Evolutionary conservation across 2,329 filamentous ascomycete species (phyloP), one percentile per base, ranked within the genome.

Genomic region (Penicillium brevicompactum): DNA sequence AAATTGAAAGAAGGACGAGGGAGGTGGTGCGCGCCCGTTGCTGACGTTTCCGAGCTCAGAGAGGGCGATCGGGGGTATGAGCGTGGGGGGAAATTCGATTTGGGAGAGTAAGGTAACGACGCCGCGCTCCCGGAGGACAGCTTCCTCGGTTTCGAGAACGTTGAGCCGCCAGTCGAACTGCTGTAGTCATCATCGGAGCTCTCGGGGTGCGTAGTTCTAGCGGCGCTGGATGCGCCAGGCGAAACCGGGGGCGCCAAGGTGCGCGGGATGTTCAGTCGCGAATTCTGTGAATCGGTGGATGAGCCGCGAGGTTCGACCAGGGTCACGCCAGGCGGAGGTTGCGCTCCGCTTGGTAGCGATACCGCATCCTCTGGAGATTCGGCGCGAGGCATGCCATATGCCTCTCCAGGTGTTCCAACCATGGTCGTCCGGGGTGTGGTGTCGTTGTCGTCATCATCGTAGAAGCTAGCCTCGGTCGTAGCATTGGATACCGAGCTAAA

Each of bases 1-100:
- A 97, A 97, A 74, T 99, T 97, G 76, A 95, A 93, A 0, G 89
- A 86, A 1, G 91, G 89, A 14, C 88, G 84, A 11, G 87, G 85
- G 34, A 92, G 74, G 30, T 79, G 75, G 32, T 74, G 76, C 11
- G 27, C 11, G 9, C 83, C 80, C 46, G 76, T 82, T 43, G 82
- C 82, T 2, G 92, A 96, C 48, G 85, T 84, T 58, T 96, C 91
- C 1, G 93, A 97, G 58, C 87, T 87, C 37, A 91, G 82, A 0
- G 94, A 97, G 2, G 92, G 91, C 1, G 92, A 96, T 66, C 92
- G 84, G 55, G 86, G 84, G 65, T 87, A 84, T 27, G 85, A 80
- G 14, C 83, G 80, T 55, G 83, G 74, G 49, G 80, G 82, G 2
- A 88, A 87, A 22, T 53, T 61, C 11, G 89, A 88, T 58, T 84